Base-by-base conservation (phyloP, 2,329 filamentous ascomycete species). In the Lachnellula occidentalis region DNA sequence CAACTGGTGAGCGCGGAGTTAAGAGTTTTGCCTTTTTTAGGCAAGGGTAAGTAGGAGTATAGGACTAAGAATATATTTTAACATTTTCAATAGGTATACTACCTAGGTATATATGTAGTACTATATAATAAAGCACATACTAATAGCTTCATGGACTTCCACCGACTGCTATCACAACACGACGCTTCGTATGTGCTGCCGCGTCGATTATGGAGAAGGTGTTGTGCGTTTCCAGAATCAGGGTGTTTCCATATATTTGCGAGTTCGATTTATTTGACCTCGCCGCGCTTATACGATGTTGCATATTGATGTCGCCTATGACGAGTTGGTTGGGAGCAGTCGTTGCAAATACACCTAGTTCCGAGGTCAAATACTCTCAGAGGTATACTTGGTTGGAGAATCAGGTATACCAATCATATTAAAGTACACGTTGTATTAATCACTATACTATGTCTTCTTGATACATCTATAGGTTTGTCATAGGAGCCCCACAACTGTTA, bases 181-280 rank as follows among this genome's bases (percentile, higher is more conserved):
- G 70, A 41, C 77, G 64, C 49, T 66, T 63, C 19, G 63, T 66
- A 64, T 77, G 80, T 19, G 70, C 66, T 15, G 64, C 71, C 41
- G 78, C 76, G 53, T 82, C 71, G 42, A 74, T 70, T 37, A 74
- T 69, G 0, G 76, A 79, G 36, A 82, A 74, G 5, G 83, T 72
- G 55, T 78, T 81, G 58, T 82, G 76, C 24, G 74, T 69, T n/a
- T 76, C 72, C 0, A 78, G 76, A 54, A 83, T 76, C 56, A 85
- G 72, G 14, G 75, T 73, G 53, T 77, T 71, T 4, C 72, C 74
- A 61, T 80, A 64, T 57, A 58, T 65, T 9, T 54, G 47, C 9
- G 58, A 61, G 45, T 61, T 49, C 8, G 34, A 47, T 53, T 68
- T 66, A 24, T 48, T 36, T 12, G 62, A 65, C 9, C 62, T 56